Percentiles rank a stretch among this genome's conserved stretches.
These are phyloP conservation scores for Tarenaya hassleriana DNA, from an alignment of 345 rosid species.

Conservation along the genomic window DNA sequence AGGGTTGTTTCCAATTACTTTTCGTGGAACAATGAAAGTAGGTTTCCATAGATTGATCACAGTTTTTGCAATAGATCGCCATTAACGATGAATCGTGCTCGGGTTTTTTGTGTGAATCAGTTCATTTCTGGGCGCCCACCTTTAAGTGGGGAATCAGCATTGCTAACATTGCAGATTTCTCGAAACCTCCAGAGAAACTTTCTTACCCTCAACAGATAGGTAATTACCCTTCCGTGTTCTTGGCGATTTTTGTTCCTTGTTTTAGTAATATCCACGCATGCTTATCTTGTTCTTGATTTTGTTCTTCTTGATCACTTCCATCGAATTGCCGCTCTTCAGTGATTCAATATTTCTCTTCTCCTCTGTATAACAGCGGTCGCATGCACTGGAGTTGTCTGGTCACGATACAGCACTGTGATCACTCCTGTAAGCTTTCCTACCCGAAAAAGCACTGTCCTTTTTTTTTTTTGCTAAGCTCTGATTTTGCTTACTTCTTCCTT, in stretches of 20 bases:
- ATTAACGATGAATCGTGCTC: constrained; percentile 40
- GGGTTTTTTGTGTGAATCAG: constrained; percentile 56
- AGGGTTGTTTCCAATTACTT: no score
- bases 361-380: constrained; percentile 34
- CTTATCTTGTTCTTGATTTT: background rate
- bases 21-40: background rate
- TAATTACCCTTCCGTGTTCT: constrained; percentile 18
- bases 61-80: background rate
- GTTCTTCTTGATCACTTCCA: no score
- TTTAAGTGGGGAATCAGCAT: constrained; percentile 77
- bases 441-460: background rate
- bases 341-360: background rate
- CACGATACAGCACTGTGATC: constrained; percentile 75
- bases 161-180: constrained; percentile 45
- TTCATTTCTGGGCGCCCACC: constrained; percentile 85
- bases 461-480: no score
- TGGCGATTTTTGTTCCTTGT: background rate
- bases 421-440: constrained; percentile 54
- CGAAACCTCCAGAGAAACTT: constrained; percentile 50
- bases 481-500: no score
- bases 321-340: background rate
- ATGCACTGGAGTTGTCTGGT: constrained; percentile 62
- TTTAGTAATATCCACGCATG: background rate
- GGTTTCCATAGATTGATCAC: background rate
- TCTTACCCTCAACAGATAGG: constrained; percentile 90